Evolutionary conservation across 2,329 filamentous ascomycete species (phyloP).

Genomic region (Cytospora piceicola): DNA sequence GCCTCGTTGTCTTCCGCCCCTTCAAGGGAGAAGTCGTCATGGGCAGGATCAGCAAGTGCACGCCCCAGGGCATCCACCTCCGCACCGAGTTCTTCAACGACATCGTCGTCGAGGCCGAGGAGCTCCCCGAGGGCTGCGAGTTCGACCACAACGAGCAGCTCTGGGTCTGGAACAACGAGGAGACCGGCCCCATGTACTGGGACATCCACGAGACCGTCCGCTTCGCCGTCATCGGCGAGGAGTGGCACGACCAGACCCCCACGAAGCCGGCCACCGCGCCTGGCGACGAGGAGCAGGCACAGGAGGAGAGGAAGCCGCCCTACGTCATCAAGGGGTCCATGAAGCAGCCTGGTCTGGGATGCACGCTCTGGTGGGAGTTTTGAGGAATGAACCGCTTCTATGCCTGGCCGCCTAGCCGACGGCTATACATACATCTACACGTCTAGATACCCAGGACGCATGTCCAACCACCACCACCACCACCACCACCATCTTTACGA

Average conservation of each 20-base stretch:
- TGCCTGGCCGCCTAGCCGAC: neutral
- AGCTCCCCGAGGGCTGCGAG: slow-evolving; percentile 74
- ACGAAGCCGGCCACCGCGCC: slow-evolving; percentile 63
- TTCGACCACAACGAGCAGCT: slow-evolving; percentile 77
- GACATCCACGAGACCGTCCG: slow-evolving; percentile 89
- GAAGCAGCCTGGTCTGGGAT: slow-evolving; percentile 64
- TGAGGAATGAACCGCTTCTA: slow-evolving; percentile 30
- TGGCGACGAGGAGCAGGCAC: slow-evolving; percentile 52
- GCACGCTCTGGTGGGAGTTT: slow-evolving; percentile 66
- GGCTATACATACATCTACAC: slow-evolving; percentile 10
- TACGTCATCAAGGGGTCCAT: slow-evolving; percentile 71
- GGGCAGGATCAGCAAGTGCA: slow-evolving; percentile 78
- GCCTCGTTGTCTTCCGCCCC: slow-evolving; percentile 89
- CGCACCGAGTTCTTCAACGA: slow-evolving; percentile 93
- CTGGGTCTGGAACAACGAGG: slow-evolving; percentile 83
- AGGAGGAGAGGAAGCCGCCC: slow-evolving; percentile 62
- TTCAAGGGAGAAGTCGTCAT: slow-evolving; percentile 94
- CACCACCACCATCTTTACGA: neutral
- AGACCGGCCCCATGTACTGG: slow-evolving; percentile 73
- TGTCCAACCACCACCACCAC: neutral
- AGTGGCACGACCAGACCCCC: slow-evolving; percentile 88
- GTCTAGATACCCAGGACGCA: slow-evolving; percentile 14
- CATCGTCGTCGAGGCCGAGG: slow-evolving; percentile 76
- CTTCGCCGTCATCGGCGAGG: slow-evolving; percentile 82
- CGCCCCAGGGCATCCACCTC: slow-evolving; percentile 74